phyloP scores from a whole-genome alignment of 1,139 yeast genomes.

The Scheffersomyces insectosa region DNA sequence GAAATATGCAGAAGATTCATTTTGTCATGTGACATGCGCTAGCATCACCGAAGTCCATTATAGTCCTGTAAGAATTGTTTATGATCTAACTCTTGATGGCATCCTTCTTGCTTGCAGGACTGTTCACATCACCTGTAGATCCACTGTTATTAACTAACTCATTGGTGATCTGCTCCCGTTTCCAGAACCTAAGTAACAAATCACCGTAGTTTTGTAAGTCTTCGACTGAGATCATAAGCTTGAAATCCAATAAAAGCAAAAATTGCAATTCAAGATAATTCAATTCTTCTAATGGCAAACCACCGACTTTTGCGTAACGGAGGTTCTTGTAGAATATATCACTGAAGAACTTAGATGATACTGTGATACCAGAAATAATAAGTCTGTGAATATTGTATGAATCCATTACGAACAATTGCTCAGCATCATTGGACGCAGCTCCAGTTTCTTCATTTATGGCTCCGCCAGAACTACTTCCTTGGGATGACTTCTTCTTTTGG shows the following conservation, averaged over 20 bases:
- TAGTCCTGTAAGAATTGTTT: neutral
- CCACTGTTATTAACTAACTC: slow-evolving; percentile 25
- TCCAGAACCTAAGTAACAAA: slow-evolving; percentile 81
- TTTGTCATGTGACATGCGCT: no score
- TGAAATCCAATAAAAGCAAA: slow-evolving; percentile 78
- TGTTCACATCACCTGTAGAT: neutral
- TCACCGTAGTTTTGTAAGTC: slow-evolving; percentile 92
- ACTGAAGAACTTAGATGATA: slow-evolving; percentile 90
- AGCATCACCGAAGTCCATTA: neutral
- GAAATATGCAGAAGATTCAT: no score
- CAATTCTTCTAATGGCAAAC: slow-evolving; percentile 89
- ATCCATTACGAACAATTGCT: slow-evolving; percentile 88
- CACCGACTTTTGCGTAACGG: slow-evolving; percentile 97
- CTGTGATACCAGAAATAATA: slow-evolving; percentile 95
- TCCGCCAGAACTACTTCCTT: slow-evolving; percentile 7
- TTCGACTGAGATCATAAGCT: slow-evolving; percentile 83
- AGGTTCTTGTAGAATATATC: slow-evolving; percentile 96
- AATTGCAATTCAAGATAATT: slow-evolving; percentile 92
- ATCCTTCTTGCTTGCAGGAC: neutral
- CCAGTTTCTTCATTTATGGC: slow-evolving; percentile 11
- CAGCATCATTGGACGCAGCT: slow-evolving; percentile 20
- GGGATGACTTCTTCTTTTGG: slow-evolving; percentile 19
- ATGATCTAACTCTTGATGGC: neutral
- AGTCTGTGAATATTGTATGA: slow-evolving; percentile 92
- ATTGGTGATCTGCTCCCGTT: slow-evolving; percentile 54